phyloP scores from a whole-genome alignment of 1,284 basidiomycete genomes.

The Ustilago shanxiensis region DNA sequence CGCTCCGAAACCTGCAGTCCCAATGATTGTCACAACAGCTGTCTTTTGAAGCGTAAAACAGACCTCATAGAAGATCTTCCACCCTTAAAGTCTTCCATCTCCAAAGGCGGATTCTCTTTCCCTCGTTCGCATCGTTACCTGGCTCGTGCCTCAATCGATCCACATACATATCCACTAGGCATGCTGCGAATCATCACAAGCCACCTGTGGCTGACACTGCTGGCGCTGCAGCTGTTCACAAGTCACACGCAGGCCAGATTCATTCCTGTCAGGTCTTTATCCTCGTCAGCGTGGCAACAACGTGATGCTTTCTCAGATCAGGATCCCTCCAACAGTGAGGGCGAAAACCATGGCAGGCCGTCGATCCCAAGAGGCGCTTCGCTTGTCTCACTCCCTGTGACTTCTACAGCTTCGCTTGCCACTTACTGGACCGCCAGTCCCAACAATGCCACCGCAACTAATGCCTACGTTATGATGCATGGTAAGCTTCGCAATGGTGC shows the following conservation, averaged over 20 bases:
- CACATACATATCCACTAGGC: neutral
- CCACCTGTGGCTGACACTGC: constrained; percentile 19
- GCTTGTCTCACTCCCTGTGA: constrained; percentile 52
- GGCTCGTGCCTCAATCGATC: neutral
- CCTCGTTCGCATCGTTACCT: neutral
- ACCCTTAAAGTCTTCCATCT: neutral
- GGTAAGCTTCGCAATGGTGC: constrained; percentile 62
- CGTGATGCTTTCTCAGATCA: constrained; percentile 46
- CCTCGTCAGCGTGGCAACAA: neutral
- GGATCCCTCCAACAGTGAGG: constrained; percentile 43
- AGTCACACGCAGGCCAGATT: constrained; percentile 1
- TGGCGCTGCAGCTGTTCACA: constrained; percentile 16
- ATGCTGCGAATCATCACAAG: neutral
- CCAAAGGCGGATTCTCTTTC: neutral
- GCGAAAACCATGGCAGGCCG: constrained; percentile 46
- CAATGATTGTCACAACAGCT: neutral
- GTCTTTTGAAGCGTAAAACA: neutral
- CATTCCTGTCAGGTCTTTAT: neutral
- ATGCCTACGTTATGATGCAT: constrained; percentile 68
- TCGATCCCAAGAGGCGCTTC: constrained; percentile 48
- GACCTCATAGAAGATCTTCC: neutral
- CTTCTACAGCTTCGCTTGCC: constrained; percentile 25
- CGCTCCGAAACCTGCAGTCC: constrained; percentile 11
- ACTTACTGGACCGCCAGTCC: constrained; percentile 56
- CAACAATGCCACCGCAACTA: constrained; percentile 44